phyloP scores from a whole-genome alignment of 2,329 filamentous ascomycete species.

The Clonostachys rosea region DNA sequence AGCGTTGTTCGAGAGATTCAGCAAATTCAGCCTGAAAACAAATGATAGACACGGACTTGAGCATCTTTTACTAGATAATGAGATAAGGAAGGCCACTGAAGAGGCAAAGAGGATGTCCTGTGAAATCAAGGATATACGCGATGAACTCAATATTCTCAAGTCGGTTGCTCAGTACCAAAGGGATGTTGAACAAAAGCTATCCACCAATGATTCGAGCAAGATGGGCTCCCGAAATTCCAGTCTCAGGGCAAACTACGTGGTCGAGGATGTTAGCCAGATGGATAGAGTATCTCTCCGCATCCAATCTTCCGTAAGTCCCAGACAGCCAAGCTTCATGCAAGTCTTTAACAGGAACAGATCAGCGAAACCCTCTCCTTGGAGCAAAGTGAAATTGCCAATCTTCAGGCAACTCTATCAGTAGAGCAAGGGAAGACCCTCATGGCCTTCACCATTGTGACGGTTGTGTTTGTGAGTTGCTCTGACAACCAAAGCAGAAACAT shows the following conservation, averaged over 20 bases:
- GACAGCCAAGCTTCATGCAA: neutral
- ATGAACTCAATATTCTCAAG: neutral
- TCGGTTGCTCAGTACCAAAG: neutral
- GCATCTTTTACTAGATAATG: too few relatives aligned
- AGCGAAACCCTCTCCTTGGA: neutral
- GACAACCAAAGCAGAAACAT: neutral
- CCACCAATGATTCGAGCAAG: neutral
- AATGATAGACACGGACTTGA: too few relatives aligned
- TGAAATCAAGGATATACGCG: neutral
- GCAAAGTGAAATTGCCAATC: neutral
- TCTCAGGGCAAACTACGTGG: neutral
- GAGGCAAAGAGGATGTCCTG: neutral
- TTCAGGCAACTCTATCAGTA: neutral
- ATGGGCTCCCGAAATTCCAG: too few relatives aligned
- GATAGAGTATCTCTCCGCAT: neutral
- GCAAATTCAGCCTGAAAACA: neutral
- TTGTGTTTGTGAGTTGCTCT: neutral
- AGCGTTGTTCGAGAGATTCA: neutral
- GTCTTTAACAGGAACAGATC: neutral
- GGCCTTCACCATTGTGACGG: neutral
- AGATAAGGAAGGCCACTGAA: too few relatives aligned
- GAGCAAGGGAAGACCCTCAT: neutral
- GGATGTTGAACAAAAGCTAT: neutral
- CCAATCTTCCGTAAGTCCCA: neutral
- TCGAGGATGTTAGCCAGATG: neutral